A percentile compares a stretch with the other conserved stretches of the same genome.
Evolutionary conservation across 2,329 filamentous ascomycete genomes (phyloP).

Genomic region (Epichloe gansuensis): DNA sequence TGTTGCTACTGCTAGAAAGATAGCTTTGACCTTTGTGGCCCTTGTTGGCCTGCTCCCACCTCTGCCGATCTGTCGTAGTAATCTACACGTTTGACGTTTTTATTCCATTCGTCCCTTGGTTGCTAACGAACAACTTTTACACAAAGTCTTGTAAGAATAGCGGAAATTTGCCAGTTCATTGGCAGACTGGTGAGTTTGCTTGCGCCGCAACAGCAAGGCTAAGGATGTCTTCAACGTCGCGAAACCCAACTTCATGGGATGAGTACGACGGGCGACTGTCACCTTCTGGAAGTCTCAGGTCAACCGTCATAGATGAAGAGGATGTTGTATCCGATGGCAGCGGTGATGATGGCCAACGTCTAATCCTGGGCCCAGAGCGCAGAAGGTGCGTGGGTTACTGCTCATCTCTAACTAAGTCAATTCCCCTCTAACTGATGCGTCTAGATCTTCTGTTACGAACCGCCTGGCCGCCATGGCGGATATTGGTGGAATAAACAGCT

Average conservation of each 20-base stretch:
- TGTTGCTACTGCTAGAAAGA: background rate
- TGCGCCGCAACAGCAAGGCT: background rate
- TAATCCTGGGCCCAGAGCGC: constrained; percentile 14
- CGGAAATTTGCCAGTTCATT: background rate
- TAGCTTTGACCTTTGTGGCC: too few species aligned
- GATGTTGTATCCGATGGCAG: constrained; percentile 32
- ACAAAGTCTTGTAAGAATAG: background rate
- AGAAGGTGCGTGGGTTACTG: constrained; percentile 16
- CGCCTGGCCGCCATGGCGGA: constrained; percentile 49
- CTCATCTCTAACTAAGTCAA: background rate
- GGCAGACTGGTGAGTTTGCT: background rate
- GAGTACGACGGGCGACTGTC: constrained; percentile 32
- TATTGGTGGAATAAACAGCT: constrained; percentile 82
- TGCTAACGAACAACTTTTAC: background rate
- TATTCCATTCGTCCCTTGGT: background rate
- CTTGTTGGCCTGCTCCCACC: background rate
- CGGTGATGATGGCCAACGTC: constrained; percentile 19
- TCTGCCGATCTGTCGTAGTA: background rate
- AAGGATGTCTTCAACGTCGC: constrained; percentile 10
- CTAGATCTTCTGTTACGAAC: constrained; percentile 47
- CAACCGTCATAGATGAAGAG: constrained; percentile 31
- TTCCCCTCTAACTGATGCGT: background rate
- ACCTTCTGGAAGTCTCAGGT: constrained; percentile 29
- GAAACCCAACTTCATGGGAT: constrained; percentile 33
- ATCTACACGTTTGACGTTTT: too few species aligned